Evolutionary conservation across 495 filamentous ascomycete genomes (phyloP).

Genomic region (Tetracladium setigerum): DNA sequence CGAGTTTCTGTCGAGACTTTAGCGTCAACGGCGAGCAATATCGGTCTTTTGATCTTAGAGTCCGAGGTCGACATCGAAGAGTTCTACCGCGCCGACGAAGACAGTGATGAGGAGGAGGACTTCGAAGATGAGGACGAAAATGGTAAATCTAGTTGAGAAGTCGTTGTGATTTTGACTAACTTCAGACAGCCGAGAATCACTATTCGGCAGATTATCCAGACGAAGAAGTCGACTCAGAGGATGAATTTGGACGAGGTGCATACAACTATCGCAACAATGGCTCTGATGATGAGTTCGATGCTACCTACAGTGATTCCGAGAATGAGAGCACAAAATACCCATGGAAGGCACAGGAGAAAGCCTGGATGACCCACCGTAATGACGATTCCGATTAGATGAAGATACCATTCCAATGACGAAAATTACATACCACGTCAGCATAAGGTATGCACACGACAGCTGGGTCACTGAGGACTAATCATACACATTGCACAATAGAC

Average conservation of each 20-base stretch:
- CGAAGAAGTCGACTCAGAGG: slow-evolving; percentile 46
- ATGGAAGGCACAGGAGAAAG: slow-evolving; percentile 5
- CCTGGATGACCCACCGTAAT: slow-evolving; percentile 2
- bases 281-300: slow-evolving; percentile 36
- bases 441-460: too few relatives aligned
- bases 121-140: slow-evolving; percentile 49
- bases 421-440: too few relatives aligned
- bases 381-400: too few relatives aligned
- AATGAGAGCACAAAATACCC: slow-evolving; percentile 8
- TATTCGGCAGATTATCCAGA: slow-evolving; percentile 48
- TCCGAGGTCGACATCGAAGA: slow-evolving; percentile 42
- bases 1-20: slow-evolving; percentile 40
- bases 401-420: too few relatives aligned
- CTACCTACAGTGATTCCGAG: slow-evolving; percentile 11
- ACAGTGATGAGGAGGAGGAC: slow-evolving; percentile 39
- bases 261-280: slow-evolving; percentile 39
- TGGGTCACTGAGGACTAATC: too few relatives aligned
- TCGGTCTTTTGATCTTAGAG: slow-evolving; percentile 45
- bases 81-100: slow-evolving; percentile 38
- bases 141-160: slow-evolving; percentile 25
- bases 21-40: slow-evolving; percentile 29
- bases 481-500: too few relatives aligned
- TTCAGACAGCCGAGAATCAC: slow-evolving; percentile 42
- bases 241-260: slow-evolving; percentile 38
- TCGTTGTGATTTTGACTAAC: not conserved